Evolutionary conservation across 202 grass and related monocot genomes (phyloP), one percentile per base, ranked within the genome.

Genomic region (Eragrostis tef): DNA sequence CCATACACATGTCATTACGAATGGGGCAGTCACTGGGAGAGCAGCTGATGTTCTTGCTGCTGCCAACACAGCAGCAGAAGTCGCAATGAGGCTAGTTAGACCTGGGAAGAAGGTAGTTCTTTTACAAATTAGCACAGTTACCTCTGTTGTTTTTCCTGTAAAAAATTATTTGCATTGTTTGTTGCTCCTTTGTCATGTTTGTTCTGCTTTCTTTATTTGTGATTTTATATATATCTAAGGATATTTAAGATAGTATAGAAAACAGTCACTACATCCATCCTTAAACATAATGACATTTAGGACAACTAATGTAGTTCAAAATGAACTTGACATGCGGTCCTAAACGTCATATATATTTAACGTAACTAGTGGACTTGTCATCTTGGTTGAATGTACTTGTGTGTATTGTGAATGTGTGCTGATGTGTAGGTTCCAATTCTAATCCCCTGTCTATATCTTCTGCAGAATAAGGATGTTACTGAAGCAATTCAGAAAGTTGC

Each of bases 401-500:
- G 20, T 20, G 9, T 36, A 66, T 52, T 67, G 16, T 64, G 3
- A 6, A 2, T 44, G 49, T 9, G 3, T 59, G 39, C 17, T 44
- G 12, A 5, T 81, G 29, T 73, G n/a, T 31, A 67, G 3, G 0
- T 75, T 44, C 39, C 9, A 11, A 78, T 67, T 57, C 19, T 79
- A 42, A 80, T n/a, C 26, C 12, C 0, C 0, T 69, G 2, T 14
- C 47, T 52, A 25, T 56, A 20, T 56, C 19, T 75, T 54, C 17
- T 84, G n/a, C 83, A 99, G 96, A 99, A 99, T 71, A 99, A 93
- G 73, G 96, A 99, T 91, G 96, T 99, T 29, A 88, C 93, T 14
- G 96, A 96, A 85, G 93, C 96, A 74, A 91, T 99, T 46, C 96
- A 99, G 89, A 99, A 99, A 85, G 96, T 96, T 57, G 96, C 90